Base-by-base conservation (phyloP, 148 eudicot genomes). In the Fallopia convolvulus region DNA sequence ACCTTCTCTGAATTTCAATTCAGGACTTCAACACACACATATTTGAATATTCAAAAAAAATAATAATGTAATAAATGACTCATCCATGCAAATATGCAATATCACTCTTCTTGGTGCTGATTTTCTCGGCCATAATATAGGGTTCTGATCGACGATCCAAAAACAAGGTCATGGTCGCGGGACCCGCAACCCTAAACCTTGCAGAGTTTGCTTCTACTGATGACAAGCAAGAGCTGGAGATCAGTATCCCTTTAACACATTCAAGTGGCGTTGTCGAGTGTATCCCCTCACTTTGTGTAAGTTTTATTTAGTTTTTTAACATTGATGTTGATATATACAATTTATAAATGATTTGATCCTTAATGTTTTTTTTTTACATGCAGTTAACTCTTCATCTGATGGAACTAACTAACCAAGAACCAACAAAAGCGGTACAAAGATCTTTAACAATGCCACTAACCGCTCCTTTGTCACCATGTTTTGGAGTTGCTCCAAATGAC, bases 151-250 rank as follows among this genome's bases (percentile, higher is more conserved):
- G 65, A 7, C 73, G 66, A 42, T 61, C 80, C 66, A 77, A 77
- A 49, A 60, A 46, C 11, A 77, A 65, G 46, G 72, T 40, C 18
- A 23, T 26, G 61, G 15, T 74, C 18, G 48, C 79, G 17, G 83
- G 80, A 40, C 76, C 80, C 47, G 80, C 74, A 47, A n/a, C 41
- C 17, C 47, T 81, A 9, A 81, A 81, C 80, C 76, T 81, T 77
- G 83, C 77, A 13, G 77, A 81, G 42, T 73, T 72, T 71, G 80
- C 80, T 15, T 77, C 77, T 32, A 42, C 60, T 12, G 74, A 75
- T 58, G 80, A 63, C 49, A 39, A 77, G 63, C 78, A 81, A 65
- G 80, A 77, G 32, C 20, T 63, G 20, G 74, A 77, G 32, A 81
- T 77, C 52, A 66, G 33, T 68, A 40, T 81, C 78, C 83, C 83